phyloP scores from a whole-genome alignment of 1,139 yeast species.

The Hanseniaspora uvarum region DNA sequence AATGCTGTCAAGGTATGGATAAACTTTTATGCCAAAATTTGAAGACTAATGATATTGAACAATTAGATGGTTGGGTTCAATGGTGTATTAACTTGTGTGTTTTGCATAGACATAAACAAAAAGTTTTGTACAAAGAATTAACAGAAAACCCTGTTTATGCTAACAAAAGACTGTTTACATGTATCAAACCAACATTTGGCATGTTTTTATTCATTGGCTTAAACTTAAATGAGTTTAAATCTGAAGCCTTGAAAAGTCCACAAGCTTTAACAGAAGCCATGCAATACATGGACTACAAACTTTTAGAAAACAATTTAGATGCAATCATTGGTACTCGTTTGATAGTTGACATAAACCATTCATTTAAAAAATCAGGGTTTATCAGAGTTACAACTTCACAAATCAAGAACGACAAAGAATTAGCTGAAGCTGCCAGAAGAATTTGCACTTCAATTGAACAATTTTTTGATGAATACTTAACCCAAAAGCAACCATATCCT shows the following conservation, averaged over 20 bases:
- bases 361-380: slow-evolving; percentile 35
- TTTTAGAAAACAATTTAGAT: slow-evolving; percentile 37
- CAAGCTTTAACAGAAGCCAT: slow-evolving; percentile 19
- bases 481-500: slow-evolving; percentile 12
- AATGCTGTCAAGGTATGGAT: slow-evolving; percentile 4
- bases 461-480: slow-evolving; percentile 34
- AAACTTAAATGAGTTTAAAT: slow-evolving; percentile 36
- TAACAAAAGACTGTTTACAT: slow-evolving; percentile 34
- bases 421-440: slow-evolving; percentile 42
- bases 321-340: slow-evolving; percentile 44
- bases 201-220: slow-evolving; percentile 61
- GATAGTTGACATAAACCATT: slow-evolving; percentile 36
- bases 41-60: slow-evolving; percentile 20
- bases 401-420: slow-evolving; percentile 37
- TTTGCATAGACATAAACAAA: slow-evolving; percentile 49
- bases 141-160: slow-evolving; percentile 32
- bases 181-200: slow-evolving; percentile 62
- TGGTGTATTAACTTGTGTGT: slow-evolving; percentile 57
- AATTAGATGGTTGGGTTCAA: slow-evolving; percentile 51
- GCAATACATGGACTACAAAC: slow-evolving; percentile 23
- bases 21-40: neutral
- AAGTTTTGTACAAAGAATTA: slow-evolving; percentile 36
- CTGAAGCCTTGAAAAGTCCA: neutral
- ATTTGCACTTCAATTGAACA: slow-evolving; percentile 40
- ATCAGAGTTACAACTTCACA: slow-evolving; percentile 48